Base-by-base conservation (phyloP, 495 filamentous ascomycete genomes). In the Delitschia confertaspora region DNA sequence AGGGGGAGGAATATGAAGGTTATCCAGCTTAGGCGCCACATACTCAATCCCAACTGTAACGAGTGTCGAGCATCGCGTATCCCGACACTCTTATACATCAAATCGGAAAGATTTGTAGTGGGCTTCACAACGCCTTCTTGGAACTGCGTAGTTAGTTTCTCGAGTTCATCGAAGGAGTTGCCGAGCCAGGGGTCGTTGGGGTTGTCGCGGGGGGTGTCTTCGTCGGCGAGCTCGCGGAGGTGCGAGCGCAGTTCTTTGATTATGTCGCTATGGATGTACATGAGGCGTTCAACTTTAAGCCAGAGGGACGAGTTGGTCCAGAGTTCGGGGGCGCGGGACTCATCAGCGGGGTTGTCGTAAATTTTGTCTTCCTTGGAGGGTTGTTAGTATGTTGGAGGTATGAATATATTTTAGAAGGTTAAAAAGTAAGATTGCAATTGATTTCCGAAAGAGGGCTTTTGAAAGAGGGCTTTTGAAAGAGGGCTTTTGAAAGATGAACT, bases 61-160 rank as follows among this genome's bases (percentile, higher is more conserved):
- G 63, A 67, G 31, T 72, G 68, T 2, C 71, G 59, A 13, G 67
- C 65, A 41, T 76, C 73, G 17, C 73, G 62, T 33, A 76, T 74
- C 11, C 60, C 69, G 6, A 76, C 72, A 18, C 63, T 67, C 54
- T 74, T 72, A 50, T 76, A 76, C 68, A 76, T 72, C 43, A 67
- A 43, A 29, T 69, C 67, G 11, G 53, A 67, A 8, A 76, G 57
- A 47, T 63, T 66, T 16, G 60, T 55, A 3, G 71, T 74, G 14
- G 70, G 66, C 42, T 73, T 71, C 14, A 70, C 60, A 21, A 73
- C 56, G 51, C 72, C 70, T 37, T 73, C 71, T 38, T 68, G 52
- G 17, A 72, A 64, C 17, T 64, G 40, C 26, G 54, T 69, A 14
- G 50, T 57, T n/a, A 72, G 53, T 20, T 67, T 60, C 1, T 61